These are phyloP conservation scores for Trypanosoma boissoni DNA, from an alignment of 208 protist genomes.

Conservation along the genomic window DNA sequence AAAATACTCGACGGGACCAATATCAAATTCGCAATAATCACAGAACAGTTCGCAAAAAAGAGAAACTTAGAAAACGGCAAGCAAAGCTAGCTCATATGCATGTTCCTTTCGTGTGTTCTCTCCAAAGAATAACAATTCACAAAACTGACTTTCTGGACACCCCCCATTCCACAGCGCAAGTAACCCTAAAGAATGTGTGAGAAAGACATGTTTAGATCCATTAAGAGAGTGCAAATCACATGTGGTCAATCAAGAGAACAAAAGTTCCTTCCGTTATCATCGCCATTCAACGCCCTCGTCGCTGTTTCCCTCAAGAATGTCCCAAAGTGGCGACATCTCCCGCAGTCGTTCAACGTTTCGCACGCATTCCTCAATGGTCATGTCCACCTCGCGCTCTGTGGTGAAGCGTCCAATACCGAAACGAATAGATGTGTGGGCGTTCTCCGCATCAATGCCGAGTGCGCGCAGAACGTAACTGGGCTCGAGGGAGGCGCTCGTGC, in stretches of 20 bases:
- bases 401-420: constrained; percentile 99
- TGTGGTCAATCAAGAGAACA: neutral
- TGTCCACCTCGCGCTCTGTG: constrained; percentile 95
- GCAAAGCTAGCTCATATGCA: too few species aligned
- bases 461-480: constrained; percentile 99
- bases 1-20: too few species aligned
- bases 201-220: too few species aligned
- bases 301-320: constrained; percentile 98
- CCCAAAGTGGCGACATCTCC: constrained; percentile 98
- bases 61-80: too few species aligned
- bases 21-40: too few species aligned
- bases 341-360: constrained; percentile 94
- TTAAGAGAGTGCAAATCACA: too few species aligned
- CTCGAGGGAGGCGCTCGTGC: constrained; percentile 98
- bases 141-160: too few species aligned
- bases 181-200: too few species aligned
- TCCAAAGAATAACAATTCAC: too few species aligned
- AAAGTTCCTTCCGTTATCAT: constrained; percentile 24
- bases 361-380: constrained; percentile 86
- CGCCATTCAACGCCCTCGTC: constrained; percentile 82
- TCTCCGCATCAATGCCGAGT: constrained; percentile 97
- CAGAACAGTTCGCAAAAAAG: too few species aligned
- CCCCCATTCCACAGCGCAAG: neutral
- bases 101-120: too few species aligned
- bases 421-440: constrained; percentile 99